Conservation (phyloP, 805 yeast genomes). For the Barnettozyma botsteinii region DNA sequence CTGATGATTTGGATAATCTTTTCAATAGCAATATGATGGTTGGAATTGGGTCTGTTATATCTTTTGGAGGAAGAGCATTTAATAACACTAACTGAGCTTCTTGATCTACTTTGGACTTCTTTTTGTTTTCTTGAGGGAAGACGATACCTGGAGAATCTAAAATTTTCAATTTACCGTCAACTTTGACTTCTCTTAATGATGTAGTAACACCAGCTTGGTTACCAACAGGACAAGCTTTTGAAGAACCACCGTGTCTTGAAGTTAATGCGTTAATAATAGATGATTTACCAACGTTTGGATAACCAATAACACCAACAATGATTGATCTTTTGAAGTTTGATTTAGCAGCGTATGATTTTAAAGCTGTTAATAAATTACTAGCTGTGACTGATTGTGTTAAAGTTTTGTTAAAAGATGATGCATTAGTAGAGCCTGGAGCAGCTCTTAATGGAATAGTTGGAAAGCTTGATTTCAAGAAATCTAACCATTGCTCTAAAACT, state of each 20-base stretch:
- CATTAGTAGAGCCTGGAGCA: constrained; percentile 65
- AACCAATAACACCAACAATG: constrained; percentile 93
- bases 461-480: constrained; percentile 70
- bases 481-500: constrained; percentile 78
- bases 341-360: constrained; percentile 80
- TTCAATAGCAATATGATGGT: constrained; percentile 75
- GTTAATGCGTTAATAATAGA: constrained; percentile 88
- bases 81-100: constrained; percentile 86
- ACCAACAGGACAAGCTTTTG: constrained; percentile 90
- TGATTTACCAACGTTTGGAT: constrained; percentile 96
- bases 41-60: constrained; percentile 75
- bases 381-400: constrained; percentile 70
- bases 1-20: constrained; percentile 64
- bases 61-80: constrained; percentile 86
- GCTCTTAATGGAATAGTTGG: constrained; percentile 91
- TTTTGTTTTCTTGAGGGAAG: constrained; percentile 67
- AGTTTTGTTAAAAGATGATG: constrained; percentile 65
- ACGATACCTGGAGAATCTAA: constrained; percentile 97
- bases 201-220: constrained; percentile 98
- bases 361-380: constrained; percentile 63
- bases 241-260: constrained; percentile 66
- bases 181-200: constrained; percentile 81
- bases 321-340: constrained; percentile 84
- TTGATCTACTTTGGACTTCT: constrained; percentile 52
- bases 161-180: constrained; percentile 82